Evolutionary conservation across 306 rosid genomes (phyloP).

Genomic region (Quercus ilex): DNA sequence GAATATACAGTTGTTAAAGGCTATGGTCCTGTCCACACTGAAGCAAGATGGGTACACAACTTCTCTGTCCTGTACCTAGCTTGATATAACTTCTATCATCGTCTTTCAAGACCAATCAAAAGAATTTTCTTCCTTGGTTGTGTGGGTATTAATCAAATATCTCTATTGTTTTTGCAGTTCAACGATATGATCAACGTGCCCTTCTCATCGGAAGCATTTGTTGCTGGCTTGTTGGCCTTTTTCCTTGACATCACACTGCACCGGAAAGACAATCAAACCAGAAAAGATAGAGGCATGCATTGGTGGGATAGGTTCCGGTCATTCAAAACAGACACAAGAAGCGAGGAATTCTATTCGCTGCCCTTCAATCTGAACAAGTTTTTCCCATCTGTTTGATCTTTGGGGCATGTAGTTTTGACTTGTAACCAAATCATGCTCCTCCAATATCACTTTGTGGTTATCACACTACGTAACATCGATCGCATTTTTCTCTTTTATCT

Average conservation of each 20-base stretch:
- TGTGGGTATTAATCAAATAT: neutral
- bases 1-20: conserved; percentile 81
- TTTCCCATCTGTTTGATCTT: conserved; percentile 76
- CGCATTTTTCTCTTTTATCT: neutral
- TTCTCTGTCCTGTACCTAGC: neutral
- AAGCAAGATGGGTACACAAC: conserved; percentile 79
- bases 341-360: conserved; percentile 83
- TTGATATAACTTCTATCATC: neutral
- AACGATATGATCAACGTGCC: conserved; percentile 97
- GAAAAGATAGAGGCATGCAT: conserved; percentile 81
- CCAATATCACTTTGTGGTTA: neutral
- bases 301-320: conserved; percentile 88
- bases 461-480: neutral
- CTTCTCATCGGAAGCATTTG: conserved; percentile 76
- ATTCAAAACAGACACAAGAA: conserved; percentile 73
- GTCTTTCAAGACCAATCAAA: neutral
- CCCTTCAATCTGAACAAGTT: conserved; percentile 94
- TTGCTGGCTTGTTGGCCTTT: conserved; percentile 68
- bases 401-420: neutral
- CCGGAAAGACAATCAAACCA: conserved; percentile 56
- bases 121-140: neutral
- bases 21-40: conserved; percentile 86
- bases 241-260: conserved; percentile 63
- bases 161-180: conserved; percentile 45
- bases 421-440: neutral